Conservation (phyloP, 176 grass and related monocot genomes). For the Poa annua region DNA sequence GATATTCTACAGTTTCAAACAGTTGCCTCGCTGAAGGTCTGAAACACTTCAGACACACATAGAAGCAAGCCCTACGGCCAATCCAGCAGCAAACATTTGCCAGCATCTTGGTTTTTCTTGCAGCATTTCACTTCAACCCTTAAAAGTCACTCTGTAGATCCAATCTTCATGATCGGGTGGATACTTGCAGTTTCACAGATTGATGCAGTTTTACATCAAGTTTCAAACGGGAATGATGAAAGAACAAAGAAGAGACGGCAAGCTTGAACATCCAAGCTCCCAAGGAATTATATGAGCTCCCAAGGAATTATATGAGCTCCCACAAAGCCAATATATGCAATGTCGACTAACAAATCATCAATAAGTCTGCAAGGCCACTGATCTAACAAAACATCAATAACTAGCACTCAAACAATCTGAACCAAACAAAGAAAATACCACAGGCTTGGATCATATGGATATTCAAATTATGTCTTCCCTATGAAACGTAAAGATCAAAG, state of each 20-base stretch:
- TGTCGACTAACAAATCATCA: neutral
- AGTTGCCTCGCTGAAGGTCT: neutral
- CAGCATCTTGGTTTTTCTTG: conserved; percentile 16
- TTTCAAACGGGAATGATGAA: neutral
- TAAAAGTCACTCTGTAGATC: conserved; percentile 20
- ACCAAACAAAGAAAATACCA: conserved; percentile 25
- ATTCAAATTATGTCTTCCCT: neutral
- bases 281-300: neutral
- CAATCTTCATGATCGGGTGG: neutral
- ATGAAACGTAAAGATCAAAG: conserved; percentile 22
- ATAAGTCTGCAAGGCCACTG: neutral
- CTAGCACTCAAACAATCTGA: neutral
- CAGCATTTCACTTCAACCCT: conserved; percentile 23
- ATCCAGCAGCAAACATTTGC: too few relatives aligned
- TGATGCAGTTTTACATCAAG: neutral
- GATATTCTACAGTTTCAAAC: neutral
- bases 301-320: neutral
- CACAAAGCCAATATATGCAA: neutral
- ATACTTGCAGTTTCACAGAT: neutral
- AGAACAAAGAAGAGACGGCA: neutral
- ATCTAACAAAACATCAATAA: neutral
- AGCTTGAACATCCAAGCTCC: conserved; percentile 2
- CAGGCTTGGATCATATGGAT: neutral
- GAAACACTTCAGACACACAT: neutral
- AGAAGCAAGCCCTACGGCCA: too few relatives aligned